phyloP scores from a whole-genome alignment of 1,284 basidiomycete genomes.

The Marasmius tenuissimus region DNA sequence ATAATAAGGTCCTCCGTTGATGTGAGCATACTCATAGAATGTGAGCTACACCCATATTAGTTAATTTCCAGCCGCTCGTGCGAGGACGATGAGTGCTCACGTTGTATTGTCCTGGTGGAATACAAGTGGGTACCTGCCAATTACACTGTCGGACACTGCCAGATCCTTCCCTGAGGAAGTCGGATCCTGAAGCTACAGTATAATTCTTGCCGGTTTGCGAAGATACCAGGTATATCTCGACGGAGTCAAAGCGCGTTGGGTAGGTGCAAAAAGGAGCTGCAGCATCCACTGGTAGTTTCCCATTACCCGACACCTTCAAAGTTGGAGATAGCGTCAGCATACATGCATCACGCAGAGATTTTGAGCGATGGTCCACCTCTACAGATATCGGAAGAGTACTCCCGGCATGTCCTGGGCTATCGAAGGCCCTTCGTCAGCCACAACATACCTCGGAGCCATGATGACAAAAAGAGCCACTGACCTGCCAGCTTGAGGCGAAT shows the following conservation, averaged over 20 bases:
- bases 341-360: not conserved
- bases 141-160: conserved; percentile 51
- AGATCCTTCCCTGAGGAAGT: conserved; percentile 37
- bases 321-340: not conserved
- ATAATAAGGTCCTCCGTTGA: conserved; percentile 37
- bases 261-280: conserved; percentile 35
- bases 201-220: conserved; percentile 39
- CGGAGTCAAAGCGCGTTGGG: conserved; percentile 37
- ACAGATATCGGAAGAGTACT: conserved; percentile 41
- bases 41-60: conserved; percentile 36
- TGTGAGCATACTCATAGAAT: conserved; percentile 44
- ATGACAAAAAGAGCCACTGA: conserved; percentile 21
- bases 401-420: conserved; percentile 23
- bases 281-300: conserved; percentile 35
- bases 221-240: conserved; percentile 53
- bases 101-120: conserved; percentile 49
- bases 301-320: conserved; percentile 44
- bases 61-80: not conserved
- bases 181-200: conserved; percentile 44
- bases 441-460: not conserved
- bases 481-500: conserved; percentile 44
- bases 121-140: conserved; percentile 42
- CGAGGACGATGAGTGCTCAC: conserved; percentile 27
- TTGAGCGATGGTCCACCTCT: conserved; percentile 33
- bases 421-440: not conserved